These are phyloP conservation scores for Solanum arcanum DNA, from an alignment of 257 asterid species.

Conservation along the genomic window DNA sequence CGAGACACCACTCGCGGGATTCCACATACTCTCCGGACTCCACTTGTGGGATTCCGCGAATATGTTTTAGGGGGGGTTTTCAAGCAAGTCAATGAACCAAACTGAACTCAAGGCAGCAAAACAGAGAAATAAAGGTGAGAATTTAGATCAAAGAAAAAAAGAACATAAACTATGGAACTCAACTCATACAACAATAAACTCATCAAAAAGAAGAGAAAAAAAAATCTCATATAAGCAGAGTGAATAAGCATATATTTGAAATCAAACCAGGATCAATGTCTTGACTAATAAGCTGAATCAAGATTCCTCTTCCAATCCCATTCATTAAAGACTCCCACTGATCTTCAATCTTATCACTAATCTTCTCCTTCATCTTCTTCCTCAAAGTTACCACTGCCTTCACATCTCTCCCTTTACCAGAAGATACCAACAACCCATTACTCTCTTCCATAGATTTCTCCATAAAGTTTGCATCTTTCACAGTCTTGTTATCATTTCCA, in stretches of 20 bases:
- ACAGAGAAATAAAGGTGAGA: not conserved
- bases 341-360: constrained; percentile 63
- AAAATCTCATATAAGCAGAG: not conserved
- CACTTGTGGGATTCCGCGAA: no score
- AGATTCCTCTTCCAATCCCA: constrained; percentile 84
- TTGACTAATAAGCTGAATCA: constrained; percentile 64
- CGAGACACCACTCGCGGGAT: no score
- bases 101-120: not conserved
- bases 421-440: constrained; percentile 15
- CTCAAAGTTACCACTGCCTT: constrained; percentile 70
- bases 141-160: not conserved
- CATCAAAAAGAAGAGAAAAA: no score
- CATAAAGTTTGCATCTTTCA: constrained; percentile 16
- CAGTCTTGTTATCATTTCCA: constrained; percentile 51
- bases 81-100: not conserved
- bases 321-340: constrained; percentile 65
- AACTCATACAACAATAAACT: not conserved
- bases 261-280: constrained; percentile 65
- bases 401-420: constrained; percentile 32
- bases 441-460: constrained; percentile 6
- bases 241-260: not conserved
- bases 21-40: no score
- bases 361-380: constrained; percentile 70
- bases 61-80: not conserved
- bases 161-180: not conserved